Evolutionary conservation across 352 stramenopile genomes (phyloP), one percentile per base, ranked within the genome.

Genomic region (Phytophthora pisi): DNA sequence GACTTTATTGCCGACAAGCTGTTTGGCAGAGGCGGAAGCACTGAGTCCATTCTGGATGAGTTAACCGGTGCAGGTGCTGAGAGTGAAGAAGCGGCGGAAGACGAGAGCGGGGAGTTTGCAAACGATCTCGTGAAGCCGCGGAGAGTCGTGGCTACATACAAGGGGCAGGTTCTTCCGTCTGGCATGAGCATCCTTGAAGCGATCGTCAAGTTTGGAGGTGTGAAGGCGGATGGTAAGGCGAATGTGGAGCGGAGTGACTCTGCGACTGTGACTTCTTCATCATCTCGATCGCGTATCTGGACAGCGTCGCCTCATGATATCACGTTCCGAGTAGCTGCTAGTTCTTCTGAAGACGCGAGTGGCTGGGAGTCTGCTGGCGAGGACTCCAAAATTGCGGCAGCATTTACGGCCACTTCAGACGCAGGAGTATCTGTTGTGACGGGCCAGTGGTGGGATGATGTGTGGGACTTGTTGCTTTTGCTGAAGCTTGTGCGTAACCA

Each of bases 1-100:
- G 82, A 88, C 31, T 93, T 92, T 60, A 89, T 93, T 9, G 59
- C 63, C 7, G 86, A 90, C 43, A 87, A 90, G 51, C 51, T 92
- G 4, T 90, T 91, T 66, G 83, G 81, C 3, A 64, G 68, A 2
- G 57, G 60, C 8, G 57, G 63, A 0, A 66, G 36, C 8, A 57
- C 42, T 30, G 54, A 70, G 20, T 78, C 70, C 4, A 78, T 76
- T 9, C 50, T 87, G 16, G 74, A 81, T 24, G 71, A 75, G 3
- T 61, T 85, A 13, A 46, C 70, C 47, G 56, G 56, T 2, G 15
- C 51, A 36, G 57, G 36, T 28, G 53, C 60, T 20, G 57, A 71
- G 24, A 64, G 43, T 5, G 64, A 79, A 28, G 77, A 78, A 3
- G 64, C 66, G 30, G 62, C 45, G 68, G 66, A 70, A 49, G 57